Evolutionary conservation across 148 eudicot genomes (phyloP).

Genomic region (Diospyros lotus): DNA sequence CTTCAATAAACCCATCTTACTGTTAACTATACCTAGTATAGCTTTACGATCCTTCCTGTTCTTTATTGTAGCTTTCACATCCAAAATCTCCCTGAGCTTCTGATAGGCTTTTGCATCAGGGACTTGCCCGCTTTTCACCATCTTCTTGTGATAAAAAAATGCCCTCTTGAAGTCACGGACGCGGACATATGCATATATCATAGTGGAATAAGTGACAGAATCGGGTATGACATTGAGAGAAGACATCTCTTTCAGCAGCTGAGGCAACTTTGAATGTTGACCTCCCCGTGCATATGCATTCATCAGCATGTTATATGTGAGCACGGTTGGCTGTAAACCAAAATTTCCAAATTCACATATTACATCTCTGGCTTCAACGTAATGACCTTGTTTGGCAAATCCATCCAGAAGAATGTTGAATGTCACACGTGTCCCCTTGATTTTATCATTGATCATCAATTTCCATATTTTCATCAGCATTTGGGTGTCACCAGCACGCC

Average conservation of each 20-base stretch:
- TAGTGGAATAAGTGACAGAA: constrained; percentile 77
- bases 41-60: constrained; percentile 79
- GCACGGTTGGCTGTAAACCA: constrained; percentile 75
- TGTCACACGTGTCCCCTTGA: constrained; percentile 76
- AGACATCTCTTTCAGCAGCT: constrained; percentile 78
- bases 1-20: constrained; percentile 63
- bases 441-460: constrained; percentile 64
- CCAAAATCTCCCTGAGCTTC: constrained; percentile 73
- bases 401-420: constrained; percentile 87
- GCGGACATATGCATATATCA: constrained; percentile 85
- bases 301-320: constrained; percentile 93
- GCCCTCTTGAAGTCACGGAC: constrained; percentile 90
- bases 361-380: constrained; percentile 82
- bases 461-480: constrained; percentile 82
- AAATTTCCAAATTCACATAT: constrained; percentile 72
- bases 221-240: constrained; percentile 71
- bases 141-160: constrained; percentile 75
- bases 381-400: constrained; percentile 87
- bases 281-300: constrained; percentile 96
- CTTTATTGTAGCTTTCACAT: constrained; percentile 73
- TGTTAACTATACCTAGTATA: constrained; percentile 68
- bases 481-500: constrained; percentile 83
- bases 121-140: constrained; percentile 82
- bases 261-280: constrained; percentile 72
- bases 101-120: constrained; percentile 73